Percentiles rank a stretch among this genome's conserved stretches.
Conservation (phyloP, 106 monocot genomes). For the Dioscorea alata region DNA sequence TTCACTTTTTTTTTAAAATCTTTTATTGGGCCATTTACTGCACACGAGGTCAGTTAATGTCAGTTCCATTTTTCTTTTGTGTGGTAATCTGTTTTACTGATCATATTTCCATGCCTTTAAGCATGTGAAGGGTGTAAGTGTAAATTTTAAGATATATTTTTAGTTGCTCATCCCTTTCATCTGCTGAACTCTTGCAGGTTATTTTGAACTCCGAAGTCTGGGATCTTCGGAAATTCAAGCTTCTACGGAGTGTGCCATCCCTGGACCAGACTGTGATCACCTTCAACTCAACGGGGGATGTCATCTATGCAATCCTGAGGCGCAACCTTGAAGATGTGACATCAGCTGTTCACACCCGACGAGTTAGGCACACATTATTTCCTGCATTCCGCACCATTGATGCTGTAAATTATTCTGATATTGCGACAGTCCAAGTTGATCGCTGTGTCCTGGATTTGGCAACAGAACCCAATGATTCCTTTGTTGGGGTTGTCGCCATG, state of each 20-base stretch:
- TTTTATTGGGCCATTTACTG: no score
- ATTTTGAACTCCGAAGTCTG: slow-evolving; percentile 97
- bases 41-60: no score
- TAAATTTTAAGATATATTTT: no score
- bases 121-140: no score
- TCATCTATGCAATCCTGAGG: slow-evolving; percentile 89
- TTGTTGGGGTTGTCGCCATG: slow-evolving; percentile 84
- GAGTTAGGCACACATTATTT: slow-evolving; percentile 74
- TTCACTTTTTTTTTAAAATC: no score
- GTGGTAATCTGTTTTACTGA: no score
- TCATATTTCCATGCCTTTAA: no score
- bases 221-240: slow-evolving; percentile 93
- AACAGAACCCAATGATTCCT: slow-evolving; percentile 65
- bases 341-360: slow-evolving; percentile 68
- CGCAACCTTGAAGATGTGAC: slow-evolving; percentile 88
- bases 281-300: slow-evolving; percentile 73
- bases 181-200: slow-evolving; percentile 36
- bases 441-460: slow-evolving; percentile 91
- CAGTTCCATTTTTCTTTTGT: no score
- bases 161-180: no score
- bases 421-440: slow-evolving; percentile 84
- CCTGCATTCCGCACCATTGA: slow-evolving; percentile 95
- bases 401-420: slow-evolving; percentile 75
- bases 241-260: slow-evolving; percentile 80
- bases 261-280: slow-evolving; percentile 86